Evolutionary conservation across 192 early-diverging fungal species (phyloP).

Genomic region (Cladochytrium replicatum): DNA sequence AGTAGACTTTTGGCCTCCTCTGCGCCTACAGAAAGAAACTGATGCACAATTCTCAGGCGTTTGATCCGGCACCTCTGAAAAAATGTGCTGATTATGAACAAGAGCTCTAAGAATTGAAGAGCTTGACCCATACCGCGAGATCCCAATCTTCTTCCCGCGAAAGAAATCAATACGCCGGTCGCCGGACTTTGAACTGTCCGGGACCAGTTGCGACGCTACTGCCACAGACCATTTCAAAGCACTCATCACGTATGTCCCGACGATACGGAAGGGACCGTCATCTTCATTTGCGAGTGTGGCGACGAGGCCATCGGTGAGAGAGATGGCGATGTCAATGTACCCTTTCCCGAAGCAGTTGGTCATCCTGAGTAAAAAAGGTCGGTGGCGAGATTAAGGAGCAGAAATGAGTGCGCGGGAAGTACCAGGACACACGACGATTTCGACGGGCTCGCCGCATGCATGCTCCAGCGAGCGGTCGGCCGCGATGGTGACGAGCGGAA

Average conservation of each 20-base stretch:
- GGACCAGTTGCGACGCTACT: slow-evolving; percentile 9
- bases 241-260: slow-evolving; percentile 69
- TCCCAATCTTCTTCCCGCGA: slow-evolving; percentile 16
- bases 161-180: neutral
- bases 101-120: slow-evolving; percentile 47
- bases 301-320: slow-evolving; percentile 77
- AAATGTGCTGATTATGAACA: slow-evolving; percentile 73
- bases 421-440: slow-evolving; percentile 31
- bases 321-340: slow-evolving; percentile 71
- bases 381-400: too few species aligned
- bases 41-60: slow-evolving; percentile 24
- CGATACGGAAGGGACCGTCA: slow-evolving; percentile 54
- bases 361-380: slow-evolving; percentile 41
- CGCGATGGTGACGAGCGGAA: slow-evolving; percentile 28
- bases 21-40: too few species aligned
- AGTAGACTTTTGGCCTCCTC: slow-evolving; percentile 32
- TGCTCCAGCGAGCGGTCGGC: slow-evolving; percentile 6
- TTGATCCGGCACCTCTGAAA: slow-evolving; percentile 76
- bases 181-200: slow-evolving; percentile 38
- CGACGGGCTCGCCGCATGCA: slow-evolving; percentile 8
- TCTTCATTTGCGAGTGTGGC: slow-evolving; percentile 33
- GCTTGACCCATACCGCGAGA: slow-evolving; percentile 5
- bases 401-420: slow-evolving; percentile 21
- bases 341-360: slow-evolving; percentile 56
- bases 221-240: slow-evolving; percentile 52